A percentile compares a stretch with the other conserved stretches of the same genome.
Conservation (phyloP, 2,329 filamentous ascomycete genomes). For the Cordyceps cateniannulata region DNA sequence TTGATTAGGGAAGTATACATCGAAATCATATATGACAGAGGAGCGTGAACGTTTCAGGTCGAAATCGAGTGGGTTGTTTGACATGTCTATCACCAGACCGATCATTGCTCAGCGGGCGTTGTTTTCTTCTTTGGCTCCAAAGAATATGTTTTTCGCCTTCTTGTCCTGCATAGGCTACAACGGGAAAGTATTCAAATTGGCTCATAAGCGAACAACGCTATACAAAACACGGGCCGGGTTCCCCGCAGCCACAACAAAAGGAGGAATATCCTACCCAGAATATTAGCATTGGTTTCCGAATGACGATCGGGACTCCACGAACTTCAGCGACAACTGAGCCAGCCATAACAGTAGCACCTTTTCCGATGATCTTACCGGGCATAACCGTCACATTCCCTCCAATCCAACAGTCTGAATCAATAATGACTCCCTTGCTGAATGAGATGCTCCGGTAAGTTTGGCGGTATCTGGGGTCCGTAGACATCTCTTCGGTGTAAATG, state of each 20-base stretch:
- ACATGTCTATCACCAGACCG: not conserved
- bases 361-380: conserved; percentile 72
- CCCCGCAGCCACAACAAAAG: conserved; percentile 49
- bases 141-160: not conserved
- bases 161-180: not conserved
- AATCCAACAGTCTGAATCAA: conserved; percentile 82
- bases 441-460: conserved; percentile 68
- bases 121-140: not conserved
- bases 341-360: conserved; percentile 72
- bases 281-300: not conserved
- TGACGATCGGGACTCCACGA: conserved; percentile 18
- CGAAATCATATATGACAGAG: not conserved
- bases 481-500: conserved; percentile 69
- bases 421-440: conserved; percentile 64
- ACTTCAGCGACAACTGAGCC: conserved; percentile 79
- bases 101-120: not conserved
- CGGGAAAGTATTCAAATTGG: not conserved
- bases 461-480: conserved; percentile 65
- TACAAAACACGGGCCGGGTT: conserved; percentile 58
- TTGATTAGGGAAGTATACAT: not conserved
- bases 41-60: not conserved
- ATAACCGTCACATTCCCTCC: conserved; percentile 71
- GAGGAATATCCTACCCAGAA: not conserved
- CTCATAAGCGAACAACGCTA: conserved; percentile 26
- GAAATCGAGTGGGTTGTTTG: not conserved